Evolutionary conservation across 1,284 basidiomycete genomes (phyloP), one percentile per base, ranked within the genome.

Genomic region (Exobasidium cylindrosporum): DNA sequence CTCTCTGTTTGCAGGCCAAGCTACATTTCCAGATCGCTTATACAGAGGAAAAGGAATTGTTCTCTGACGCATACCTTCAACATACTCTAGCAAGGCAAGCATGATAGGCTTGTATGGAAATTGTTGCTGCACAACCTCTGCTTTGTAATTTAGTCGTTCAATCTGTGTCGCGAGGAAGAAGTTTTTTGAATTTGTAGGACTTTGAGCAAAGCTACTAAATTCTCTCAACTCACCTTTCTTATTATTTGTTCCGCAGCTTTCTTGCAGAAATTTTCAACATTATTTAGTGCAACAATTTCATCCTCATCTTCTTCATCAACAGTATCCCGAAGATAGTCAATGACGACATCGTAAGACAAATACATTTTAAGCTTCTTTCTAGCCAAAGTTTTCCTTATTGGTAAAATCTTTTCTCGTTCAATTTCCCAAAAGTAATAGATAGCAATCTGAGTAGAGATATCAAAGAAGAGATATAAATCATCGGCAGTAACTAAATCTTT

Each of bases 391-490:
- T 17, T 40, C 10, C 35, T 40, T 40, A 17, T 40, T 17, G 17
- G 7, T 17, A 40, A 40, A 40, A 17, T 40, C 35, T 40, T n/a
- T n/a, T n/a, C n/a, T n/a, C n/a, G n/a, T n/a, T n/a, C n/a, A n/a
- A n/a, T n/a, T n/a, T 40, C 35, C 35, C 10, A 7, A 40, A 40
- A 17, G 35, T 40, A 40, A 17, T 40, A 40, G 35, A 55, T 23
- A 17, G 17, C 64, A 58, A 73, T 70, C 50, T 73, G 67, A 21
- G 71, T 72, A 60, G 67, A 71, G 58, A 73, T 66, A 54, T 73
- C 69, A 60, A 68, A 65, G 2, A 73, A 63, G 61, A 71, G 63
- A 62, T 58, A 66, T 46, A 73, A 62, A 24, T 67, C 64, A 43
- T 61, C 67, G 47, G 69, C 69, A 3, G 57, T 65, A 28, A 73